Evolutionary conservation across 108 stramenopile species (phyloP).

Genomic region (Cyclotella baltica): DNA sequence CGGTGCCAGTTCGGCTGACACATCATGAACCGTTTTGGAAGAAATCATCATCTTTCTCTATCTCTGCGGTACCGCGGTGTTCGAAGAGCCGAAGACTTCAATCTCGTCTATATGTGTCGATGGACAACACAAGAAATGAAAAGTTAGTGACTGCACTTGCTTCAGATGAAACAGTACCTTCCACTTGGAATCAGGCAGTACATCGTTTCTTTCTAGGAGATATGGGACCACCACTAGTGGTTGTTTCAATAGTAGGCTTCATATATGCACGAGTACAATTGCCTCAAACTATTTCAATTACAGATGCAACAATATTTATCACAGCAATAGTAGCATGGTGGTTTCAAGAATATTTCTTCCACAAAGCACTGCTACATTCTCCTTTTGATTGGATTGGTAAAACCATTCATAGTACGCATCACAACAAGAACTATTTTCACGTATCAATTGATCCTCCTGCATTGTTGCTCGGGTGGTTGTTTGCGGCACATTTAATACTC

Average conservation of each 20-base stretch:
- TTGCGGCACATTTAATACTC: constrained; percentile 49
- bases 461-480: constrained; percentile 65
- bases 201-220: constrained; percentile 44
- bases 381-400: constrained; percentile 72
- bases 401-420: constrained; percentile 66
- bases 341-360: constrained; percentile 72
- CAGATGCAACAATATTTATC: constrained; percentile 40
- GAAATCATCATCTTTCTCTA: not conserved
- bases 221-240: constrained; percentile 47
- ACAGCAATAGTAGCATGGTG: constrained; percentile 61
- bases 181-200: constrained; percentile 45
- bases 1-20: too few relatives aligned
- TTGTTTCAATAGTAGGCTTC: constrained; percentile 40
- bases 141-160: not conserved
- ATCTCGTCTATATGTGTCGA: not conserved
- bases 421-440: constrained; percentile 67
- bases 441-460: constrained; percentile 68
- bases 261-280: constrained; percentile 29
- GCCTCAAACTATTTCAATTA: constrained; percentile 21
- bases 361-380: constrained; percentile 61
- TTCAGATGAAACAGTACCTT: constrained; percentile 27
- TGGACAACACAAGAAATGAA: not conserved
- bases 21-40: not conserved
- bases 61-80: not conserved
- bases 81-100: not conserved